Conservation (phyloP, 257 asterid species). For the Cruciata laevipes region DNA sequence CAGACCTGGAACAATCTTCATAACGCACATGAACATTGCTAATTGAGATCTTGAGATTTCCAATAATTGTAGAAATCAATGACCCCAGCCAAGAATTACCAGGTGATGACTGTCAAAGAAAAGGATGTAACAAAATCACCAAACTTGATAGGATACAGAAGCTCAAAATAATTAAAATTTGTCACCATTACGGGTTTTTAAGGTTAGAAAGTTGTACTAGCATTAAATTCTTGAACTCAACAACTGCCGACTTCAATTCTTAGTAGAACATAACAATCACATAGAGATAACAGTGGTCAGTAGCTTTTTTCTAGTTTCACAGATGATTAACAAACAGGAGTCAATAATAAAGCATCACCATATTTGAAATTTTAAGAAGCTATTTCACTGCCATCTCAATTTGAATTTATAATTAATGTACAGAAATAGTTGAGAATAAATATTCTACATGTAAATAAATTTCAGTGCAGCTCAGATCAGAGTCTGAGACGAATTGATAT, state of each 20-base stretch:
- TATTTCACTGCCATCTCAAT: not conserved
- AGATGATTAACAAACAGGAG: not conserved
- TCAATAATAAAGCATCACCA: not conserved
- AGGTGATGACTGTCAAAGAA: conserved; percentile 64
- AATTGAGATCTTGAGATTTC: conserved; percentile 91
- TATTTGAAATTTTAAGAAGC: not conserved
- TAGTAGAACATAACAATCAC: not conserved
- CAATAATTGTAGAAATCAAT: conserved; percentile 79
- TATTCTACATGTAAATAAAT: too few species aligned
- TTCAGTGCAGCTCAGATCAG: too few species aligned
- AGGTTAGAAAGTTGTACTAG: not conserved
- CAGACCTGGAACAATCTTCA: conserved; percentile 87
- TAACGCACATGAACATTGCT: conserved; percentile 95
- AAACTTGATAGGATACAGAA: not conserved
- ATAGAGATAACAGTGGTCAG: not conserved
- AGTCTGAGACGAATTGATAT: too few species aligned
- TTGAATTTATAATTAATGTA: not conserved
- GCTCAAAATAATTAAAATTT: not conserved
- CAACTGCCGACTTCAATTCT: not conserved
- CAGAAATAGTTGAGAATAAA: too few species aligned
- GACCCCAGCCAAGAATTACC: conserved; percentile 99
- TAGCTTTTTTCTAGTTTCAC: not conserved
- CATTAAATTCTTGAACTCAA: too few species aligned
- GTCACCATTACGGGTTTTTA: not conserved
- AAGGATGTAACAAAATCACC: conserved; percentile 12